phyloP scores from a whole-genome alignment of 176 grass and related monocot genomes.

The Triticum urartu region DNA sequence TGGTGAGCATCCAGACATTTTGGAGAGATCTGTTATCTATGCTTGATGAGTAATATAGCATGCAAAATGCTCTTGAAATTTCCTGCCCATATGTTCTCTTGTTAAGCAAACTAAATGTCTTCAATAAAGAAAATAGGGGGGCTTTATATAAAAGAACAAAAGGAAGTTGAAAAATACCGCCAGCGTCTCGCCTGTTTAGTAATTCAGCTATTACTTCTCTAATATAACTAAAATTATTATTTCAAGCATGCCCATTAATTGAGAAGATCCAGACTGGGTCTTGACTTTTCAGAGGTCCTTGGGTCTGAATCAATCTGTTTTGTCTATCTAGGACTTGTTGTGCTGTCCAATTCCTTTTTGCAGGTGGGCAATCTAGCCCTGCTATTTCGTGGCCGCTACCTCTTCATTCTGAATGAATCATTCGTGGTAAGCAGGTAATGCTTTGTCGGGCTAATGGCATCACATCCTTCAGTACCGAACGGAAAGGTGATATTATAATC shows the following conservation, averaged over 20 bases:
- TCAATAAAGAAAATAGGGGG: background rate
- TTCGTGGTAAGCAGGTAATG: conserved; percentile 13
- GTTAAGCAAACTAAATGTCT: background rate
- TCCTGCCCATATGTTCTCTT: background rate
- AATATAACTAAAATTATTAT: background rate
- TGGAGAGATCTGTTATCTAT: background rate
- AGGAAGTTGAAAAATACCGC: background rate
- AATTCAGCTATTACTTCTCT: background rate
- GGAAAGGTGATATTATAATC: background rate
- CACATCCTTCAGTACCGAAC: background rate
- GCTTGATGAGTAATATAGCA: background rate
- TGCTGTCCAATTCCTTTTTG: conserved; percentile 19
- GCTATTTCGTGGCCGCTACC: conserved; percentile 30
- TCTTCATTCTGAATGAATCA: background rate
- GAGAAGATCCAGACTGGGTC: conserved; percentile 5
- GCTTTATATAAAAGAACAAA: background rate
- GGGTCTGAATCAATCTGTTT: conserved; percentile 24
- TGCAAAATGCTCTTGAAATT: background rate
- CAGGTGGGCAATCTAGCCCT: conserved; percentile 7
- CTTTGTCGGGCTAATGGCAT: conserved; percentile 10
- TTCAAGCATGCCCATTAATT: background rate
- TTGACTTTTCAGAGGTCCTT: background rate
- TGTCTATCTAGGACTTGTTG: background rate
- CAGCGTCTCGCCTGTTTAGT: background rate
- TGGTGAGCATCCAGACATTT: background rate